Conservation (phyloP, 2,329 filamentous ascomycete genomes). For the Pseudogymnoascus sp. region DNA sequence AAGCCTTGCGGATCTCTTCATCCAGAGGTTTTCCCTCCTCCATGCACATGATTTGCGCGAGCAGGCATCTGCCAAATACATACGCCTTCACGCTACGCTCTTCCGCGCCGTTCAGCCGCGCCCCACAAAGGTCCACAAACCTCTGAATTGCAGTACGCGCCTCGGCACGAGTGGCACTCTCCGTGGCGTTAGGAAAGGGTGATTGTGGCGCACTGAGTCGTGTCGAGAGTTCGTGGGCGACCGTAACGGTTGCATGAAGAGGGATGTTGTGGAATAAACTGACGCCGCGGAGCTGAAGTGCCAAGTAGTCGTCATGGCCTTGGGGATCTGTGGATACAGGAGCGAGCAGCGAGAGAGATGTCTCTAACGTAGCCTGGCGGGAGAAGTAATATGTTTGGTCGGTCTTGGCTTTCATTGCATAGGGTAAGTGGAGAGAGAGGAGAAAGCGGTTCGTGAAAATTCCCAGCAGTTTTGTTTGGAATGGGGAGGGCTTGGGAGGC, state of each 20-base stretch:
- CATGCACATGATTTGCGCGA: slow-evolving; percentile 30
- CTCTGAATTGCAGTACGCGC: slow-evolving; percentile 13
- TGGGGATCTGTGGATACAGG: not conserved
- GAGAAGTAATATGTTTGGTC: slow-evolving; percentile 42
- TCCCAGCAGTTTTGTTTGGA: slow-evolving; percentile 41
- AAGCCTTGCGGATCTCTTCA: not conserved
- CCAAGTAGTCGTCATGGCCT: slow-evolving; percentile 25
- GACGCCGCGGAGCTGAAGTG: slow-evolving; percentile 31
- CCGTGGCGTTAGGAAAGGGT: slow-evolving; percentile 12
- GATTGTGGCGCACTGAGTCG: slow-evolving; percentile 31
- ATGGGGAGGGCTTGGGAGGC: slow-evolving; percentile 17
- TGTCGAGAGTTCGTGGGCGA: slow-evolving; percentile 40
- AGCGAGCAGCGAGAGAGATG: slow-evolving; percentile 24
- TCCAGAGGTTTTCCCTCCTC: not conserved
- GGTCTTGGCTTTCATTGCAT: slow-evolving; percentile 31
- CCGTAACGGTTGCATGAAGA: slow-evolving; percentile 32
- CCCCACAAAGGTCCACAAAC: slow-evolving; percentile 21
- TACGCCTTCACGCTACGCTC: slow-evolving; percentile 36
- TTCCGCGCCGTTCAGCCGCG: slow-evolving; percentile 27
- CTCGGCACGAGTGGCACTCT: slow-evolving; percentile 27
- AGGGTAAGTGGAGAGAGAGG: slow-evolving; percentile 42
- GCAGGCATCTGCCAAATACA: slow-evolving; percentile 32
- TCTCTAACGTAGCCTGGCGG: slow-evolving; percentile 36
- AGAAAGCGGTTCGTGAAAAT: slow-evolving; percentile 45
- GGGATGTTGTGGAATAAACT: slow-evolving; percentile 36